phyloP scores from a whole-genome alignment of 225 moss, liverwort and hornwort genomes.

The Rhytidiadelphus loreus region DNA sequence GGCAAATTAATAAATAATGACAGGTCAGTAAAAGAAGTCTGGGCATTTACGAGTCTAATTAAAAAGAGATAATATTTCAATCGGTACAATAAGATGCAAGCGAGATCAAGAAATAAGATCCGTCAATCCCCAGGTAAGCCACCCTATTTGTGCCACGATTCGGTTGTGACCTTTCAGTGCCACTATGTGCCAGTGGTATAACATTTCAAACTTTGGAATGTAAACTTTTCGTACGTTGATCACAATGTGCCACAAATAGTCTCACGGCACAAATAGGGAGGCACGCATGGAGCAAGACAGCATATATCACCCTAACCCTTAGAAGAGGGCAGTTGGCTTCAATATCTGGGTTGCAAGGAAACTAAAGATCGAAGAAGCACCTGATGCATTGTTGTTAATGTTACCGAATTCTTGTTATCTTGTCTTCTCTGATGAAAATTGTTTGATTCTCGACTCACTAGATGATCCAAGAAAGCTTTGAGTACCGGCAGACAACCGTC shows the following conservation, averaged over 20 bases:
- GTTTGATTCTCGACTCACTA: constrained; percentile 65
- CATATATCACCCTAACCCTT: background rate
- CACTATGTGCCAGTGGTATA: background rate
- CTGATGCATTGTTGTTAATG: constrained; percentile 95
- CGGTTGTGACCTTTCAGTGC: background rate
- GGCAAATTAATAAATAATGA: background rate
- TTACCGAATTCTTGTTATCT: constrained; percentile 80
- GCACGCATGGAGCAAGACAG: background rate
- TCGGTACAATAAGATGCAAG: background rate
- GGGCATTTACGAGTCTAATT: background rate
- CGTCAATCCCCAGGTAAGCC: background rate
- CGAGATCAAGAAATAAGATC: background rate
- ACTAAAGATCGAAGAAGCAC: constrained; percentile 12
- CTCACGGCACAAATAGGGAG: background rate
- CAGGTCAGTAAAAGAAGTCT: background rate
- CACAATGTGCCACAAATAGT: background rate
- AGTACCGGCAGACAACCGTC: constrained; percentile 53
- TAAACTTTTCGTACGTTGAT: background rate
- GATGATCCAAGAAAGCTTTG: constrained; percentile 77
- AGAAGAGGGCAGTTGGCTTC: background rate
- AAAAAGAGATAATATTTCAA: background rate
- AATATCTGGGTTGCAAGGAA: background rate
- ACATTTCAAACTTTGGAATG: background rate
- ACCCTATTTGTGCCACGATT: background rate
- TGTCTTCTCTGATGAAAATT: constrained; percentile 61